Evolutionary conservation across 2,329 filamentous ascomycete species (phyloP).

Genomic region (Graphiopsis chlorocephala): DNA sequence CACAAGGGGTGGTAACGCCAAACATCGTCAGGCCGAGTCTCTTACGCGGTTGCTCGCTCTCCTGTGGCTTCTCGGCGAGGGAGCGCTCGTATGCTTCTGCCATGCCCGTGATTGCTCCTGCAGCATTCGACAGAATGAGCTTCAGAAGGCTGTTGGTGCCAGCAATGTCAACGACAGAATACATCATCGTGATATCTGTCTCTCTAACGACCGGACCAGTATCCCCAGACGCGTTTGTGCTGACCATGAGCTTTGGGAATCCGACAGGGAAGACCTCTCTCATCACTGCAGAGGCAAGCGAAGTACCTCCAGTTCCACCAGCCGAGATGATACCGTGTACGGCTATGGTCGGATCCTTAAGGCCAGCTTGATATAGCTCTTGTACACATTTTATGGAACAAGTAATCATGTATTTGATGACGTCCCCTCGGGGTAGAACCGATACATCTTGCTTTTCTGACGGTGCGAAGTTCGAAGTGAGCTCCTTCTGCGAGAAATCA

Average conservation of each 20-base stretch:
- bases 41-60: constrained; percentile 41
- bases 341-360: constrained; percentile 21
- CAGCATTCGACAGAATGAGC: constrained; percentile 61
- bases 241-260: constrained; percentile 68
- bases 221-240: constrained; percentile 67
- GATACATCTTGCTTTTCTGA: constrained; percentile 31
- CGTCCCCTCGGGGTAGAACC: constrained; percentile 50
- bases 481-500: constrained; percentile 42
- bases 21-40: constrained; percentile 70
- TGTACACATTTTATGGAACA: constrained; percentile 48
- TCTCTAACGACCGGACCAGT: constrained; percentile 64
- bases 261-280: constrained; percentile 59
- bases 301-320: constrained; percentile 62
- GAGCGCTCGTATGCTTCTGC: constrained; percentile 44
- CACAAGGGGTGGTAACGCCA: constrained; percentile 68
- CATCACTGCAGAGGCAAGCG: constrained; percentile 61
- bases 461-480: constrained; percentile 40
- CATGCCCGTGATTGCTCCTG: constrained; percentile 60
- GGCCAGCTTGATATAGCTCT: constrained; percentile 24
- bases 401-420: constrained; percentile 55
- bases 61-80: constrained; percentile 33
- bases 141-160: constrained; percentile 61
- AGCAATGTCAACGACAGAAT: constrained; percentile 68
- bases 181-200: constrained; percentile 68
- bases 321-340: constrained; percentile 54